A percentile compares a stretch with the other conserved stretches of the same genome.
Conservation (phyloP, 768 basidiomycete species). For the Trametes villosa region DNA sequence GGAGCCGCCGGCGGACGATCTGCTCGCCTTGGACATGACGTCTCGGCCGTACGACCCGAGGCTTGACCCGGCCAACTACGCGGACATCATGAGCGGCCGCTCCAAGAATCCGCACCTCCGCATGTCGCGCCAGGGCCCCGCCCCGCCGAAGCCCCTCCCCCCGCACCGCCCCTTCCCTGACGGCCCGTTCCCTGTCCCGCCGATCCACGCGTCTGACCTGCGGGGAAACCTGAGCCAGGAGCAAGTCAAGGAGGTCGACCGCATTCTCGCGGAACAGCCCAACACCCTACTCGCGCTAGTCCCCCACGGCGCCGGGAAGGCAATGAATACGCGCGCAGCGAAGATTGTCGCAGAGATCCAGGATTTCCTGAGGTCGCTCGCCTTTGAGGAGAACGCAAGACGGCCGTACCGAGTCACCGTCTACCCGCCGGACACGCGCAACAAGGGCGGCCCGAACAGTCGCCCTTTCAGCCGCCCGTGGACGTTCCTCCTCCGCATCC, state of each 20-base stretch:
- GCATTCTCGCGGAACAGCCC: neutral
- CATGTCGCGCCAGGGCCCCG: neutral
- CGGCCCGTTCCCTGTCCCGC: neutral
- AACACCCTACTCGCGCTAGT: neutral
- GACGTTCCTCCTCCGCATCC: neutral
- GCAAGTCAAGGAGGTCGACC: neutral
- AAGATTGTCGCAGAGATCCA: neutral
- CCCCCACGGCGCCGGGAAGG: conserved; percentile 5
- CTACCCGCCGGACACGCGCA: neutral
- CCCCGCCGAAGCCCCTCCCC: neutral
- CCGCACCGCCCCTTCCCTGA: conserved; percentile 6
- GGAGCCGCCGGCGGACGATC: too few species aligned
- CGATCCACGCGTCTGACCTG: neutral
- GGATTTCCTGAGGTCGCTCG: neutral
- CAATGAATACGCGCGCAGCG: neutral
- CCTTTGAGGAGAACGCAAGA: neutral
- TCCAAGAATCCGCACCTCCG: conserved; percentile 4
- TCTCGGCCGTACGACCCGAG: too few species aligned
- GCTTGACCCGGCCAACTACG: too few species aligned
- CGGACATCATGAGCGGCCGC: too few species aligned
- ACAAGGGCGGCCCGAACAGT: neutral
- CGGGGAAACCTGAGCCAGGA: neutral
- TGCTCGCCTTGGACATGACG: too few species aligned
- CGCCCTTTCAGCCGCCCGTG: neutral
- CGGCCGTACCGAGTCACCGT: neutral